These are phyloP conservation scores for Sideroxylon spinosum DNA, from an alignment of 179 eudicot species.

Conservation along the genomic window DNA sequence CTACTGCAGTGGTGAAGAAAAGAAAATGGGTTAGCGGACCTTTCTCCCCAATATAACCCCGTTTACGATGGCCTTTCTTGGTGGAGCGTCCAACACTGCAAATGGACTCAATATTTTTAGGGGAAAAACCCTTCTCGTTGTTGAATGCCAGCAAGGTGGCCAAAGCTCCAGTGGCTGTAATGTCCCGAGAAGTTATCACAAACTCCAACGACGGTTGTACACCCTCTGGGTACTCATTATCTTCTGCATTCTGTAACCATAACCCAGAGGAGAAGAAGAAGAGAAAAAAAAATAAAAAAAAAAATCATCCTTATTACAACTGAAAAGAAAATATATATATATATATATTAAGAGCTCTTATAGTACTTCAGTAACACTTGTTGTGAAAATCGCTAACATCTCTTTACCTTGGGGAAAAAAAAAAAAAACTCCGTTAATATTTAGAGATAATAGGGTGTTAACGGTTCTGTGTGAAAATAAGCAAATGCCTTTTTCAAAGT, in stretches of 20 bases:
- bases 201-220: conserved; percentile 65
- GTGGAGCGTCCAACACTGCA: conserved; percentile 67
- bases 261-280: too few relatives aligned
- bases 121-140: conserved; percentile 65
- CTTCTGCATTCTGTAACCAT: conserved; percentile 65
- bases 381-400: too few relatives aligned
- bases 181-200: conserved; percentile 54
- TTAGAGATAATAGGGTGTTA: too few relatives aligned
- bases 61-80: conserved; percentile 55
- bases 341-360: too few relatives aligned
- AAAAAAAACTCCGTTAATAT: too few relatives aligned
- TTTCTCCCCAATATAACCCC: conserved; percentile 76
- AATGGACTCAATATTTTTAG: conserved; percentile 57
- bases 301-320: too few relatives aligned
- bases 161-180: conserved; percentile 59
- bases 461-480: too few relatives aligned
- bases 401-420: too few relatives aligned
- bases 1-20: too few relatives aligned
- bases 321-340: too few relatives aligned
- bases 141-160: conserved; percentile 62
- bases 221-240: conserved; percentile 57
- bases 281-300: neutral
- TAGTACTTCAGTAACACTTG: too few relatives aligned
- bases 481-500: too few relatives aligned
- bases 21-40: conserved; percentile 26